Percentiles rank a stretch among this genome's conserved stretches.
These are phyloP conservation scores for Torrubiella hemipterigena DNA, from an alignment of 2,329 filamentous ascomycete species.

Conservation along the genomic window DNA sequence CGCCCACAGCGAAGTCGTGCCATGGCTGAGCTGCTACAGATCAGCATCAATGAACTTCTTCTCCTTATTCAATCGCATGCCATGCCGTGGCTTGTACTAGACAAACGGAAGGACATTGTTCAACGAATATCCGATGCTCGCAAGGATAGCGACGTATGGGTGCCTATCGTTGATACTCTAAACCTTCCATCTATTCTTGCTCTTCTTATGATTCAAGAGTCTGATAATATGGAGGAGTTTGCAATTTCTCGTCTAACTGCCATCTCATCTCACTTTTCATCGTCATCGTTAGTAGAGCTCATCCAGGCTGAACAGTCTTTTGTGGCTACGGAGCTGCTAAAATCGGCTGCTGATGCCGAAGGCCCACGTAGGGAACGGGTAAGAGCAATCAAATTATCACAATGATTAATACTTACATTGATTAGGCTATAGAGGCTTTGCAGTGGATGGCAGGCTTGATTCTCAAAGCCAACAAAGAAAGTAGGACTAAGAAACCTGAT, in stretches of 20 bases:
- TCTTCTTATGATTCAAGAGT: conserved; percentile 45
- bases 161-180: conserved; percentile 38
- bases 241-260: conserved; percentile 57
- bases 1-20: conserved; percentile 73
- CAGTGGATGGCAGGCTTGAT: conserved; percentile 31
- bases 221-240: conserved; percentile 46
- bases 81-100: conserved; percentile 75
- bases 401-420: conserved; percentile 12
- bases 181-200: conserved; percentile 49
- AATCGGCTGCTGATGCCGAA: conserved; percentile 59
- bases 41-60: conserved; percentile 64
- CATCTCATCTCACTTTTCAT: conserved; percentile 59
- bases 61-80: conserved; percentile 68
- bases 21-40: conserved; percentile 69
- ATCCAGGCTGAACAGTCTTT: conserved; percentile 64
- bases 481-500: conserved; percentile 38
- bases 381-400: conserved; percentile 15
- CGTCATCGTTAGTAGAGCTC: conserved; percentile 53
- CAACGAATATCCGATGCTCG: conserved; percentile 69
- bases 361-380: conserved; percentile 46
- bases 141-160: conserved; percentile 52
- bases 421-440: conserved; percentile 35
- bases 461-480: conserved; percentile 25
- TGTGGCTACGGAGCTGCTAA: conserved; percentile 72
- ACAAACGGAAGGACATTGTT: conserved; percentile 65